Conservation (phyloP, 306 rosid species). For the Hippophae tibetana region DNA sequence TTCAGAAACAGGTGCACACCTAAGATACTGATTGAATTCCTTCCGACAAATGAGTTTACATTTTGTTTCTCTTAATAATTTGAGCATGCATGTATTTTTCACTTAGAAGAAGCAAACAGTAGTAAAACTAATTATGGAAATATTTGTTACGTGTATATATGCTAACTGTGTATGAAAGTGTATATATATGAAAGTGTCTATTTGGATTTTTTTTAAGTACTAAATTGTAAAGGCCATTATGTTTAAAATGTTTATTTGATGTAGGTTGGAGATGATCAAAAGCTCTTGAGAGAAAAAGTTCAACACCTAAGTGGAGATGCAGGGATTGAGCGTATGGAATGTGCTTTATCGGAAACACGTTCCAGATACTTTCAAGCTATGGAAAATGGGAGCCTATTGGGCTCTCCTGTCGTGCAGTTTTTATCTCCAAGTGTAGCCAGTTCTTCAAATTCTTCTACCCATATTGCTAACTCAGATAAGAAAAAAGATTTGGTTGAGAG, state of each 20-base stretch:
- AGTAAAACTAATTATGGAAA: too few species aligned
- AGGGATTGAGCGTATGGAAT: conserved; percentile 78
- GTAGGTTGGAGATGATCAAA: conserved; percentile 76
- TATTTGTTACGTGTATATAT: too few species aligned
- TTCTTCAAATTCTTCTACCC: conserved; percentile 15
- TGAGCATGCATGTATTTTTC: too few species aligned
- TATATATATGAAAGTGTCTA: too few species aligned
- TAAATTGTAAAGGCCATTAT: too few species aligned
- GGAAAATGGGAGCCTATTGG: conserved; percentile 44
- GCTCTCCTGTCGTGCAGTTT: conserved; percentile 20
- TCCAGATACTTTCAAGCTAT: conserved; percentile 47
- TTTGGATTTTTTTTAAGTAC: too few species aligned
- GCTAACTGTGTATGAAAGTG: too few species aligned
- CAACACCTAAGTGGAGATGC: conserved; percentile 78
- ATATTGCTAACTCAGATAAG: conserved; percentile 33
- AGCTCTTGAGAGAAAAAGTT: conserved; percentile 74
- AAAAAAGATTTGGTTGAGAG: conserved; percentile 23
- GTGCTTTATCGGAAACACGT: conserved; percentile 78
- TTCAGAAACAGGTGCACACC: conserved; percentile 71
- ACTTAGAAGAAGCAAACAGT: too few species aligned
- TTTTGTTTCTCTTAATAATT: too few species aligned
- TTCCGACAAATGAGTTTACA: not conserved
- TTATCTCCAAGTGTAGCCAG: conserved; percentile 33
- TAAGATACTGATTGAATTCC: not conserved
- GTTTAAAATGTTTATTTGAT: conserved; percentile 4